Evolutionary conservation across 352 stramenopile genomes (phyloP), one percentile per base, ranked within the genome.

Genomic region (Phytopythium sindhum): DNA sequence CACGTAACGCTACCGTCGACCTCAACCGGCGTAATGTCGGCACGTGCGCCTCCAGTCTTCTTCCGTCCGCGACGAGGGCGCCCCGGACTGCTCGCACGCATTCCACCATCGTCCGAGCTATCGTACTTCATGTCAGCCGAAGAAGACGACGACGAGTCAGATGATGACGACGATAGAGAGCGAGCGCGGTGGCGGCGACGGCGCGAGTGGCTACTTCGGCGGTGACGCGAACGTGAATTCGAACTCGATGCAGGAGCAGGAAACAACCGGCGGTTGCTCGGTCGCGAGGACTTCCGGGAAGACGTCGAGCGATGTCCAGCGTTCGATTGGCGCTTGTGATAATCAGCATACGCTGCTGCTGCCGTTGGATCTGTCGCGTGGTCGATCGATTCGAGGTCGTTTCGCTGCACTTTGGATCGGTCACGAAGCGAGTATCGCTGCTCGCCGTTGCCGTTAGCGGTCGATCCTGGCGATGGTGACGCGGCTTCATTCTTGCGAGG

Each of bases 1-100:
- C 89, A 97, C 5, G 75, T 94, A 48, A 97, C 81, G 42, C 75
- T 90, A 37, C 70, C 61, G 58, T 97, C 88, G 10, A 97, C 76
- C 71, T 93, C 80, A 1, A 97, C 64, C 4, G 90, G 90, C 8
- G 79, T 79, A 23, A 95, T 93, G 64, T 96, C 90, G 7, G 88
- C 87, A 9, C 81, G 78, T 33, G 70, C 79, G 24, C 47, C 23
- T 26, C 72, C 72, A 4, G 72, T 82, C 10, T 70, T 73, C 33
- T 79, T 82, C 6, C 71, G 63, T 17, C 65, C 45, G 37, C 67
- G 60, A 60, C 79, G 67, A 47, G 45, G 48, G 24, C 67, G 56
- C 61, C 67, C 69, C 17, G 69, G 67, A 47, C 72, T 88, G 21
- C 65, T 76, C 15, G 72, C 72, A 56, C 84, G 75, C 81, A 91